phyloP scores from a whole-genome alignment of 2,329 filamentous ascomycete species.

The Fusarium setosum region DNA sequence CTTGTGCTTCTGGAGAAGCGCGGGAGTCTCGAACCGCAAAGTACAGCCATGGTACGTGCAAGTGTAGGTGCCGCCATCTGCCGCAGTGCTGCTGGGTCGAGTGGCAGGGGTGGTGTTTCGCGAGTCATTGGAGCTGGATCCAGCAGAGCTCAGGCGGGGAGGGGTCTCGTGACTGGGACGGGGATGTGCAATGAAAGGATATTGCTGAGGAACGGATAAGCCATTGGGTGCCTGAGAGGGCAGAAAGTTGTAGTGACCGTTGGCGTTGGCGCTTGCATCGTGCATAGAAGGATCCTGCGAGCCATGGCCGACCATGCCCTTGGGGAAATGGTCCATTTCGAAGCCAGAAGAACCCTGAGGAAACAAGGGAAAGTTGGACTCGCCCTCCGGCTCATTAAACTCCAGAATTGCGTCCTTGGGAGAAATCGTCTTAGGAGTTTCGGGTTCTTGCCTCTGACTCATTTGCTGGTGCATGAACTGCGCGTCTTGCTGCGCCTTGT shows the following conservation, averaged over 20 bases:
- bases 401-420: conserved; percentile 92
- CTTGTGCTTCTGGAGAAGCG: conserved; percentile 93
- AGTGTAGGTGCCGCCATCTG: conserved; percentile 91
- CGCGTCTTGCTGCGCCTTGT: conserved; percentile 70
- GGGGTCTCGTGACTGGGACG: conserved; percentile 49
- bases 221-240: conserved; percentile 51
- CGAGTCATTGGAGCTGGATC: conserved; percentile 51
- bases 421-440: conserved; percentile 86
- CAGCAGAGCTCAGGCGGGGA: conserved; percentile 56
- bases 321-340: conserved; percentile 53
- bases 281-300: conserved; percentile 30
- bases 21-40: conserved; percentile 87
- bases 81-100: conserved; percentile 71
- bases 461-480: conserved; percentile 57
- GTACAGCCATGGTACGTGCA: conserved; percentile 96
- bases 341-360: conserved; percentile 66
- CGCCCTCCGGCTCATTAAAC: conserved; percentile 80
- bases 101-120: conserved; percentile 45
- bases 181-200: conserved; percentile 59
- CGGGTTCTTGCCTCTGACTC: conserved; percentile 53
- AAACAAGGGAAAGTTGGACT: conserved; percentile 79
- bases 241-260: conserved; percentile 46
- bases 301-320: conserved; percentile 41
- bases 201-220: conserved; percentile 61
- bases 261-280: conserved; percentile 30